Conservation (phyloP, 805 yeast genomes). For the Cyberlindnera xishuangbannaensis region DNA sequence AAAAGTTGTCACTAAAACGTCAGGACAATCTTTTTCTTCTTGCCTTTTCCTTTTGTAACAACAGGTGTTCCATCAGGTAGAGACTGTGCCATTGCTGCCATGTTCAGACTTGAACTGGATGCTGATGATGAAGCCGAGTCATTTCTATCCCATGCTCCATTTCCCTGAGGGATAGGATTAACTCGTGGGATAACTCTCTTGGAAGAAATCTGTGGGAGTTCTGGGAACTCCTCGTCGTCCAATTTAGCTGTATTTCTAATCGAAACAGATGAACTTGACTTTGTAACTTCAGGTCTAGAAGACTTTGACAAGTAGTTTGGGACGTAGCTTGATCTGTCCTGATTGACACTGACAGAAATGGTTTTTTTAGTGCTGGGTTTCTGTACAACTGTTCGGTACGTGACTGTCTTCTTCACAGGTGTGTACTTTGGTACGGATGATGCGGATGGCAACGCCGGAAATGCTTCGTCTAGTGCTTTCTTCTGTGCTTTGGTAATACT, state of each 20-base stretch:
- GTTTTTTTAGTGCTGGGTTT: constrained; percentile 19
- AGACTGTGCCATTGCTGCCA: constrained; percentile 18
- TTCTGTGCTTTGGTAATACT: constrained; percentile 14
- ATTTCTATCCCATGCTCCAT: constrained; percentile 29
- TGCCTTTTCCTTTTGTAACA: constrained; percentile 27
- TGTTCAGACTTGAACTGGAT: constrained; percentile 10
- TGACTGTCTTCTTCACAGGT: constrained; percentile 20
- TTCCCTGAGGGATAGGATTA: constrained; percentile 40
- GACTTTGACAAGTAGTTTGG: constrained; percentile 28
- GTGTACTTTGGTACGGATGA: constrained; percentile 9
- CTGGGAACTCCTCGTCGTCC: constrained; percentile 40
- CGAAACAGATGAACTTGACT: constrained; percentile 1
- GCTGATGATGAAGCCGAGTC: constrained; percentile 14
- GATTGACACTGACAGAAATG: constrained; percentile 11
- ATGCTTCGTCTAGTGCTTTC: constrained; percentile 11
- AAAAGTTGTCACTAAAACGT: too few relatives aligned
- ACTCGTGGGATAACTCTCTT: constrained; percentile 52
- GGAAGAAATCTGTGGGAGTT: constrained; percentile 35
- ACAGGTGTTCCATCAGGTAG: constrained; percentile 19
- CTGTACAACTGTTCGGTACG: constrained; percentile 19
- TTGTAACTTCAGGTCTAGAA: constrained; percentile 9
- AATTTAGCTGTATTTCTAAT: constrained; percentile 15
- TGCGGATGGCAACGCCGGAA: constrained; percentile 29
- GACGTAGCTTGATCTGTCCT: constrained; percentile 15
- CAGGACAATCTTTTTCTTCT: constrained; percentile 47